Conservation (phyloP, 805 yeast species). For the Pichia cephalocereana region DNA sequence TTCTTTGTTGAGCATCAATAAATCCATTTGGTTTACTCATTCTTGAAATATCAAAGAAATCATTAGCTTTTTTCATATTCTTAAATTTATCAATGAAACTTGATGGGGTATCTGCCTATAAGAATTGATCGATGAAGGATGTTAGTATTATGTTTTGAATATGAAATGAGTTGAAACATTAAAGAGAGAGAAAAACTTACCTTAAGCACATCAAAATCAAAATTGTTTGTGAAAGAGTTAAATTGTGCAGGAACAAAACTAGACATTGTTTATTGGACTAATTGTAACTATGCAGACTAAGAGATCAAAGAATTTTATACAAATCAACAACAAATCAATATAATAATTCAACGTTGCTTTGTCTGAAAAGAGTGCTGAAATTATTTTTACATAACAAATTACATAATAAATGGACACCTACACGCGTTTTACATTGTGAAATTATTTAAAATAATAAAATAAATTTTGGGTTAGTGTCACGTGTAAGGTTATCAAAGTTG, state of each 20-base stretch:
- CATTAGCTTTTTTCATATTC: constrained; percentile 74
- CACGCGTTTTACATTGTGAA: too few relatives aligned
- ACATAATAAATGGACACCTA: too few relatives aligned
- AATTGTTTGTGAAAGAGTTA: constrained; percentile 4
- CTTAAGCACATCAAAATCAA: constrained; percentile 4
- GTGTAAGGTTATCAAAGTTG: too few relatives aligned
- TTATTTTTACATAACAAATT: too few relatives aligned
- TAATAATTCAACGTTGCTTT: too few relatives aligned
- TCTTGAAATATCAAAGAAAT: constrained; percentile 82
- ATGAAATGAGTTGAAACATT: not conserved
- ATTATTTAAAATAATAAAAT: too few relatives aligned
- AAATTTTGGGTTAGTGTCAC: too few relatives aligned
- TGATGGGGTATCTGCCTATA: constrained; percentile 25
- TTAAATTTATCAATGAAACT: constrained; percentile 54
- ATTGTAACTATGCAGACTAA: too few relatives aligned
- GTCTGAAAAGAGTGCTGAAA: too few relatives aligned
- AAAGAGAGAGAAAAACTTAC: not conserved
- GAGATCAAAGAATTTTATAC: too few relatives aligned
- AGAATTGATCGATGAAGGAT: not conserved
- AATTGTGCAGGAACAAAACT: constrained; percentile 9
- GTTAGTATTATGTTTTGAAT: not conserved
- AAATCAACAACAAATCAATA: too few relatives aligned
- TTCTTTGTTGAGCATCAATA: constrained; percentile 76
- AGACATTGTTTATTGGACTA: not conserved
- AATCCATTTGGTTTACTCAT: constrained; percentile 76